Percentiles rank a stretch among this genome's conserved stretches.
Conservation (phyloP, 2,329 filamentous ascomycete species). For the Cyphellophora attinorum region DNA sequence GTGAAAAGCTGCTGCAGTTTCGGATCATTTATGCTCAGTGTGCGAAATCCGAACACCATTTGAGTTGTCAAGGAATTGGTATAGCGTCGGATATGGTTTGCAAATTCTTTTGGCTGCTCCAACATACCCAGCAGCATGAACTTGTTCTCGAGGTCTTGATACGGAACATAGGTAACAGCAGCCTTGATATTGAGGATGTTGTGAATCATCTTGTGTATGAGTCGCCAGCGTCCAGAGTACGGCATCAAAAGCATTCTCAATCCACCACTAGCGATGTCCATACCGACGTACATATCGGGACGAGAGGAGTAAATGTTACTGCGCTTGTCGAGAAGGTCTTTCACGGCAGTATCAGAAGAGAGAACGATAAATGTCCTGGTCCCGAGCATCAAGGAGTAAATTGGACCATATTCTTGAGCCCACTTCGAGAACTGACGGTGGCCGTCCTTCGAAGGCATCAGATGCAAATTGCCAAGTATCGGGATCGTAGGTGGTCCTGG, state of each 20-base stretch:
- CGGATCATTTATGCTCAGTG: conserved; percentile 6
- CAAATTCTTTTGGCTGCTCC: conserved; percentile 7
- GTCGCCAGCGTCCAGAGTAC: conserved; percentile 7
- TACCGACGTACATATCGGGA: conserved; percentile 35
- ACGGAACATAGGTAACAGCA: conserved; percentile 12
- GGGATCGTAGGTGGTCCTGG: conserved; percentile 5
- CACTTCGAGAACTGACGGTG: conserved; percentile 43
- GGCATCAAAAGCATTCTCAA: conserved; percentile 14
- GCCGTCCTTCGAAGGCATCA: conserved; percentile 25
- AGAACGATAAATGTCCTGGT: conserved; percentile 39
- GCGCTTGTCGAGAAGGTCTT: conserved; percentile 41
- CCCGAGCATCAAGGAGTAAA: conserved; percentile 44
- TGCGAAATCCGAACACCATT: conserved; percentile 12
- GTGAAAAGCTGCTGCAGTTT: conserved; percentile 8
- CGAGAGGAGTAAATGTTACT: conserved; percentile 42
- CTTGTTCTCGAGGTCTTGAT: conserved; percentile 14
- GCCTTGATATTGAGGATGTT: conserved; percentile 16
- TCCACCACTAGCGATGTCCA: conserved; percentile 16
- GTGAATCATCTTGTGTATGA: conserved; percentile 16
- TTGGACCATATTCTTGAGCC: conserved; percentile 40
- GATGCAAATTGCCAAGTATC: conserved; percentile 1
- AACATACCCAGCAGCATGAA: conserved; percentile 9
- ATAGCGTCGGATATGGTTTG: conserved; percentile 9
- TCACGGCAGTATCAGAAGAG: conserved; percentile 34
- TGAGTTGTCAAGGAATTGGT: conserved; percentile 9